These are phyloP conservation scores for Aeminium ludgeri DNA, from an alignment of 495 filamentous ascomycete species.

Conservation along the genomic window DNA sequence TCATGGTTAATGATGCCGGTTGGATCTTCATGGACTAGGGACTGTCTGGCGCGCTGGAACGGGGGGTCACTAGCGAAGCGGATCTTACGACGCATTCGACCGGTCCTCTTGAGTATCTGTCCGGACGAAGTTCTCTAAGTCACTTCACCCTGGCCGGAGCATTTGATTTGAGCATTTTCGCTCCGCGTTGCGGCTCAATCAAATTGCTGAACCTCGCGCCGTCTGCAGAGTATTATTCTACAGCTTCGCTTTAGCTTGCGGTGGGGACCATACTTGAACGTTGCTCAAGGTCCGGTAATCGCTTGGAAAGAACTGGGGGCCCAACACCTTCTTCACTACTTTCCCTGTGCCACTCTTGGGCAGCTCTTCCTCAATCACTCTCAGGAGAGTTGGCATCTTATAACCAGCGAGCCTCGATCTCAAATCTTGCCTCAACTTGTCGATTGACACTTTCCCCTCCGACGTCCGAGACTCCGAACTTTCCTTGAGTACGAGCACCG, in stretches of 20 bases:
- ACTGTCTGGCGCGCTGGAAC: too few species aligned
- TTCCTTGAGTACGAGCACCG: conserved; percentile 26
- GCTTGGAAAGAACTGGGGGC: conserved; percentile 29
- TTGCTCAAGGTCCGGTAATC: conserved; percentile 22
- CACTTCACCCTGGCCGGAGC: too few species aligned
- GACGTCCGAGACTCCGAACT: conserved; percentile 5
- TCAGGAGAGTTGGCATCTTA: conserved; percentile 33
- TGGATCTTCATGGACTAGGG: too few species aligned
- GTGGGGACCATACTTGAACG: conserved; percentile 28
- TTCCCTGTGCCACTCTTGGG: conserved; percentile 34
- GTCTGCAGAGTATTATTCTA: neutral
- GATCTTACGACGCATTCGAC: too few species aligned
- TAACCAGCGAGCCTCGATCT: conserved; percentile 27
- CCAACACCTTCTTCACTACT: conserved; percentile 35
- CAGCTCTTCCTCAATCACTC: conserved; percentile 30
- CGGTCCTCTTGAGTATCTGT: too few species aligned
- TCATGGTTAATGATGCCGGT: too few species aligned
- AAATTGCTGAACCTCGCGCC: too few species aligned
- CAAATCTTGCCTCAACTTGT: conserved; percentile 28
- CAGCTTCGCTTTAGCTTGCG: conserved; percentile 8
- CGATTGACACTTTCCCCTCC: conserved; percentile 15
- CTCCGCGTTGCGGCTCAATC: too few species aligned
- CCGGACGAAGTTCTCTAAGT: too few species aligned
- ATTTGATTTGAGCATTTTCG: too few species aligned
- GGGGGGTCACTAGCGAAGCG: too few species aligned